These are phyloP conservation scores for Dimargaris cristalligena DNA, from an alignment of 192 early-diverging fungal species.

Conservation along the genomic window DNA sequence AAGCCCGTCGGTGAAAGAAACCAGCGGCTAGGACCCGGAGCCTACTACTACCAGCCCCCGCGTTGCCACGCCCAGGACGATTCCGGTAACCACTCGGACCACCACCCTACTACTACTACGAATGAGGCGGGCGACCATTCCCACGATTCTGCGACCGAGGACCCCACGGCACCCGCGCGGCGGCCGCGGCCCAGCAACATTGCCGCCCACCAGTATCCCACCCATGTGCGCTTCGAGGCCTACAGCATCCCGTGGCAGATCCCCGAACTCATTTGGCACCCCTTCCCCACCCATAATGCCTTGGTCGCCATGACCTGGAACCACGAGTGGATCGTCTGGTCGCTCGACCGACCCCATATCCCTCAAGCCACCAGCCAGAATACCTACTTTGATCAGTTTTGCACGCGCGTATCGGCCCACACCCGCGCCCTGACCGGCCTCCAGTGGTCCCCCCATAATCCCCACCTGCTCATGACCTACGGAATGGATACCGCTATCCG, in stretches of 20 bases:
- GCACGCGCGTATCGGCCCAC: neutral
- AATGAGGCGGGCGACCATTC: neutral
- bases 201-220: neutral
- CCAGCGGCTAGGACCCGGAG: neutral
- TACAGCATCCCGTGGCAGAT: constrained; percentile 5
- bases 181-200: neutral
- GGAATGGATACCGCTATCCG: constrained; percentile 3
- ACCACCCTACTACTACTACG: neutral
- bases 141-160: neutral
- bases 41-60: neutral
- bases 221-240: constrained; percentile 3
- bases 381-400: neutral
- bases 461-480: neutral
- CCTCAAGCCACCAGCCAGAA: neutral
- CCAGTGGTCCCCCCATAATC: constrained; percentile 4
- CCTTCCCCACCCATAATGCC: neutral
- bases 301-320: constrained; percentile 10
- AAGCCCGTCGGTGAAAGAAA: neutral
- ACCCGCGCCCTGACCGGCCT: constrained; percentile 1
- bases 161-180: neutral
- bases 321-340: constrained; percentile 10
- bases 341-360: constrained; percentile 2
- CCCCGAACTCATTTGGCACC: neutral
- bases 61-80: neutral
- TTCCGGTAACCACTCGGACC: neutral